These are phyloP conservation scores for barrel medic (Medicago truncatula) DNA, from an alignment of 306 rosid species.

Conservation along the genomic window MtrunA17r5.0-ANR NC_053045.1:34989501-34990000, in stretches of 20 bases:
- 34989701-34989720: slow-evolving; percentile 18
- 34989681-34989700: slow-evolving; percentile 2
- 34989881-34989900: slow-evolving; percentile 39
- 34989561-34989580: slow-evolving; percentile 99
- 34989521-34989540: slow-evolving; percentile 95
- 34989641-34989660: neutral
- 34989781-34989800: slow-evolving; percentile 33
- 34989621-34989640: slow-evolving; percentile 27
- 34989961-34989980: slow-evolving; percentile 9
- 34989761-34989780: slow-evolving; percentile 20
- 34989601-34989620: slow-evolving; percentile 43
- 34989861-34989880: slow-evolving; percentile 99
- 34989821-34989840: slow-evolving; percentile 97
- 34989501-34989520: slow-evolving; percentile 32
- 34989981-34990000: slow-evolving; percentile 28
- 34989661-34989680: slow-evolving; percentile 19
- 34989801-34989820: slow-evolving; percentile 50
- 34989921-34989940: slow-evolving; percentile 11
- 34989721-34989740: slow-evolving; percentile 34
- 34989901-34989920: neutral
- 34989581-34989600: slow-evolving; percentile 83
- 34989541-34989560: slow-evolving; percentile 97
- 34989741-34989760: slow-evolving; percentile 3
- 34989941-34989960: slow-evolving; percentile 25
- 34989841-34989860: slow-evolving; percentile 95